A percentile compares a stretch with the other conserved stretches of the same genome.
Conservation (phyloP, 495 filamentous ascomycete species). For the Penicillium paradoxum region DNA sequence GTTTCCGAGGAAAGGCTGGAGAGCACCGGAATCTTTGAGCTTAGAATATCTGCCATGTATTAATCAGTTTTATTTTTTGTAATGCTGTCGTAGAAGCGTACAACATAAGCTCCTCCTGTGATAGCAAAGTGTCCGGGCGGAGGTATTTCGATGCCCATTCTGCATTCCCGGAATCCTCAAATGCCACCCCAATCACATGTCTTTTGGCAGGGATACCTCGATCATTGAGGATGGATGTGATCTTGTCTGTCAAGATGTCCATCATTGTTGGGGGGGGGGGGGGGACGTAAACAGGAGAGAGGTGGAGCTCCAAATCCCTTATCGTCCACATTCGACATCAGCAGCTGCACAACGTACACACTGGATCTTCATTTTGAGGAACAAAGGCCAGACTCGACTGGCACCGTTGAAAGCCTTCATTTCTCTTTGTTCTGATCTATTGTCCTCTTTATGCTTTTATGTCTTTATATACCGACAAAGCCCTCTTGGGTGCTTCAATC, state of each 20-base stretch:
- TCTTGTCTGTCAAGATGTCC: slow-evolving; percentile 4
- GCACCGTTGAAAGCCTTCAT: too few relatives aligned
- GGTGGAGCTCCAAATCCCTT: neutral
- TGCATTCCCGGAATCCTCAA: slow-evolving; percentile 23
- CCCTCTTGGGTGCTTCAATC: too few relatives aligned
- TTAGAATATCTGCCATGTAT: slow-evolving; percentile 26
- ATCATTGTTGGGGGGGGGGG: neutral
- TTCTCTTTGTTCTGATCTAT: too few relatives aligned
- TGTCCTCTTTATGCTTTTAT: too few relatives aligned
- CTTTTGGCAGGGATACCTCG: slow-evolving; percentile 24
- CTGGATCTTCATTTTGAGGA: too few relatives aligned
- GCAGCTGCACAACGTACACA: too few relatives aligned
- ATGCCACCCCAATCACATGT: slow-evolving; percentile 27
- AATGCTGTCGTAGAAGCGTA: slow-evolving; percentile 11
- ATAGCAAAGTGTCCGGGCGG: slow-evolving; percentile 32
- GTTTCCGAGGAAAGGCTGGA: slow-evolving; percentile 27
- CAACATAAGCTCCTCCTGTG: slow-evolving; percentile 38
- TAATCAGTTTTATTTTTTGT: slow-evolving; percentile 2
- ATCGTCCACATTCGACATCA: too few relatives aligned
- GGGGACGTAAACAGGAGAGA: neutral
- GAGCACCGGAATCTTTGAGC: slow-evolving; percentile 27
- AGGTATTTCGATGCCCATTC: slow-evolving; percentile 36
- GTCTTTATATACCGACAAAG: too few relatives aligned
- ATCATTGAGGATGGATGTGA: slow-evolving; percentile 23
- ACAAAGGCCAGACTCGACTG: too few relatives aligned